Evolutionary conservation across 2,329 filamentous ascomycete species (phyloP).

Genomic region (Arachnomyces sp.): DNA sequence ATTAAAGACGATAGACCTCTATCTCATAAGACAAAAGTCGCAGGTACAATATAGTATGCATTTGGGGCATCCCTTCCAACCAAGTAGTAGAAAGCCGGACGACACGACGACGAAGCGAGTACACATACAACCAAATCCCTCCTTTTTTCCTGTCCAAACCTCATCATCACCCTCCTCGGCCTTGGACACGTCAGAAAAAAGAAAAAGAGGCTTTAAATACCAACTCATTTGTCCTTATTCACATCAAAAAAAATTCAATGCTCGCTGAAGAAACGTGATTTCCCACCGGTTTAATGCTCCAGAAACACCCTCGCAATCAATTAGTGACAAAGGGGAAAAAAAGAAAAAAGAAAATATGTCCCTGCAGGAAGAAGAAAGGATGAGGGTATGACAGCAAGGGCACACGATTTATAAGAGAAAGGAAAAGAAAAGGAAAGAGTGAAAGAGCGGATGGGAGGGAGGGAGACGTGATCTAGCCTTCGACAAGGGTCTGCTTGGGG

Average conservation of each 20-base stretch:
- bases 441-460: not conserved
- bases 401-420: slow-evolving; percentile 3
- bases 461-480: slow-evolving; percentile 48
- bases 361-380: too few relatives aligned
- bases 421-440: not conserved
- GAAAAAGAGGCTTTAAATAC: slow-evolving; percentile 1
- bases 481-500: slow-evolving; percentile 68
- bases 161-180: too few relatives aligned
- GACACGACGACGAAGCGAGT: too few relatives aligned
- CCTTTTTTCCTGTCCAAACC: too few relatives aligned
- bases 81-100: too few relatives aligned
- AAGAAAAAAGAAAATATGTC: slow-evolving; percentile 9
- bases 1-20: too few relatives aligned
- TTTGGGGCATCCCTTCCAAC: too few relatives aligned
- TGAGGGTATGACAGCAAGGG: not conserved
- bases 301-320: slow-evolving; percentile 14
- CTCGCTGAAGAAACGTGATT: slow-evolving; percentile 18
- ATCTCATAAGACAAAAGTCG: too few relatives aligned
- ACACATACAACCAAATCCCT: too few relatives aligned
- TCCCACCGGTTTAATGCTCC: slow-evolving; percentile 14
- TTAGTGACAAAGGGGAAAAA: slow-evolving; percentile 4
- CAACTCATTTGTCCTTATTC: slow-evolving; percentile 5
- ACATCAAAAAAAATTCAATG: slow-evolving; percentile 28
- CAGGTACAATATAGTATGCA: too few relatives aligned
- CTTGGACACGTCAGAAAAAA: not conserved